phyloP scores from a whole-genome alignment of 495 filamentous ascomycete genomes.

The Xylaria bambusicola region DNA sequence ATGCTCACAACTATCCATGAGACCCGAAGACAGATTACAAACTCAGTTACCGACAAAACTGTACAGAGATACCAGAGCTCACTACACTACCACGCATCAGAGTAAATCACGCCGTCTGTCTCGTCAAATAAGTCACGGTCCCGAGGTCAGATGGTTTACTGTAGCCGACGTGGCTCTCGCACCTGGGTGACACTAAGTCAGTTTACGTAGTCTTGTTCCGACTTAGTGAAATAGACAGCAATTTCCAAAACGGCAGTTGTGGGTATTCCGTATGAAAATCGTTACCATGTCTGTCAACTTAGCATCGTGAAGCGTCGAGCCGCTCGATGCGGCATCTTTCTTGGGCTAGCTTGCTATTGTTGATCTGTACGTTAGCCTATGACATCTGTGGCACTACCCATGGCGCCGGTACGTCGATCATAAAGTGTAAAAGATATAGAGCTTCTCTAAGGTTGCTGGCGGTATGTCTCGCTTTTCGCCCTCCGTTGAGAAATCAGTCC shows the following conservation, averaged over 20 bases:
- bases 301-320: background rate
- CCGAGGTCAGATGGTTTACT: background rate
- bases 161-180: background rate
- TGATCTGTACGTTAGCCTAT: background rate
- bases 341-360: background rate
- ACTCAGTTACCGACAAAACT: too few species aligned
- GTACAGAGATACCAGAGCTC: too few species aligned
- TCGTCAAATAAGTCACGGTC: too few species aligned
- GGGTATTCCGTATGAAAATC: background rate
- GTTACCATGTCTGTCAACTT: background rate
- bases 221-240: background rate
- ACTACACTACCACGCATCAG: background rate
- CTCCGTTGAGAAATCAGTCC: too few species aligned
- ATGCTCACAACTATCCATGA: background rate
- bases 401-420: background rate
- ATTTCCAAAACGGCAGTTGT: background rate
- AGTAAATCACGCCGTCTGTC: background rate
- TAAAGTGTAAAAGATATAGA: background rate
- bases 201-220: too few species aligned
- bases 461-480: background rate
- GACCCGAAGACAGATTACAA: too few species aligned
- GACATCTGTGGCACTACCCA: constrained; percentile 8
- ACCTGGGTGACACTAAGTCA: too few species aligned
- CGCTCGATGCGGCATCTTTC: background rate
- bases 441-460: background rate